Evolutionary conservation across 768 basidiomycete genomes (phyloP).

Genomic region (Mycena olivaceomarginata): DNA sequence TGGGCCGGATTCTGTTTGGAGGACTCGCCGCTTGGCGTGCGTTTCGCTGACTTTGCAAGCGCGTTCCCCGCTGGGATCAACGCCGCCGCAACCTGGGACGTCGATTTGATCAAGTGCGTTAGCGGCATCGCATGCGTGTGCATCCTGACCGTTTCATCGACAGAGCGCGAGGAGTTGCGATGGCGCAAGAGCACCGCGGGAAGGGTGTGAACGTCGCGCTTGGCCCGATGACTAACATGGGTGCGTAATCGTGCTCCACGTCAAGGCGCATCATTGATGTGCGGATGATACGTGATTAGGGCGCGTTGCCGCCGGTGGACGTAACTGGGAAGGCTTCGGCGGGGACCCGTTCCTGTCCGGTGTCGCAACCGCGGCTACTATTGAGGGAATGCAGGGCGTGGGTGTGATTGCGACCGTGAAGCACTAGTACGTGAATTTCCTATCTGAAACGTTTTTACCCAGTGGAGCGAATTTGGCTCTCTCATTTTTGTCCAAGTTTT

Average conservation of each 20-base stretch:
- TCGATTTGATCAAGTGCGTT: conserved; percentile 17
- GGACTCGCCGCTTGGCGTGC: conserved; percentile 76
- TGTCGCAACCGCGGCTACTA: conserved; percentile 60
- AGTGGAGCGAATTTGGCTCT: too few relatives aligned
- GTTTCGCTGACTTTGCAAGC: conserved; percentile 71
- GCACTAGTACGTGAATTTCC: conserved; percentile 47
- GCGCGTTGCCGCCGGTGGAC: conserved; percentile 50
- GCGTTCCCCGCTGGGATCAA: conserved; percentile 79
- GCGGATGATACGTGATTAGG: background rate
- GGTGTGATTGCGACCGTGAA: conserved; percentile 64
- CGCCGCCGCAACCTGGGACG: conserved; percentile 73
- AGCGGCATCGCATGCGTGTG: background rate
- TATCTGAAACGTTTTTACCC: background rate
- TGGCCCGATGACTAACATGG: conserved; percentile 46
- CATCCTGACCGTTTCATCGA: conserved; percentile 64
- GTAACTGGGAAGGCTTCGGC: conserved; percentile 71
- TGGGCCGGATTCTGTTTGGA: conserved; percentile 51
- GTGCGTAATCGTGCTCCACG: conserved; percentile 21
- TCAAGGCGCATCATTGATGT: background rate
- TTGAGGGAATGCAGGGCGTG: conserved; percentile 59
- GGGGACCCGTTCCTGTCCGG: conserved; percentile 66
- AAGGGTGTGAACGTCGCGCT: conserved; percentile 66
- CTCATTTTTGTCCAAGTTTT: too few relatives aligned
- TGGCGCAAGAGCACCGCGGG: conserved; percentile 78
- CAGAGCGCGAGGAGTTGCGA: conserved; percentile 71